Evolutionary conservation across 768 basidiomycete genomes (phyloP).

Genomic region (Infundibulicybe gibba): DNA sequence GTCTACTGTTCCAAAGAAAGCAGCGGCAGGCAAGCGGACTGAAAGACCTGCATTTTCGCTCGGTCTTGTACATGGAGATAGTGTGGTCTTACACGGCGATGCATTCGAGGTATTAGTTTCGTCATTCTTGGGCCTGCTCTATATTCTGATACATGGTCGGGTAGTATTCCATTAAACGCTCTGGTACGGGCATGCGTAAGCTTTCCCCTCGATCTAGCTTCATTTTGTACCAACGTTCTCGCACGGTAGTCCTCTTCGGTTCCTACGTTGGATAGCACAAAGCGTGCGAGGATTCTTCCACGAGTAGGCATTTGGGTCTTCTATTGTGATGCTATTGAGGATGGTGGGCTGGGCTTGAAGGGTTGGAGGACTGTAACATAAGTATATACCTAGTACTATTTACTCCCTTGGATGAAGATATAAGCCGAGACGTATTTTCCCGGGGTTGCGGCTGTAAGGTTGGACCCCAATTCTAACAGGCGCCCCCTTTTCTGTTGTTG

Average conservation of each 20-base stretch:
- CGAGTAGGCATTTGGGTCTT: too few relatives aligned
- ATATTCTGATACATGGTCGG: conserved; percentile 4
- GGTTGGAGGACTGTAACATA: too few relatives aligned
- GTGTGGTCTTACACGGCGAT: conserved; percentile 35
- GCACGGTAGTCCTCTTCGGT: conserved; percentile 11
- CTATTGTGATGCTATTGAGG: too few relatives aligned
- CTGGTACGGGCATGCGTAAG: conserved; percentile 42
- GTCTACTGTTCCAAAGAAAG: not conserved
- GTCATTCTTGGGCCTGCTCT: not conserved
- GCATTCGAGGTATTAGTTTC: conserved; percentile 33
- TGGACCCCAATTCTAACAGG: too few relatives aligned
- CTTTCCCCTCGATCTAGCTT: conserved; percentile 1
- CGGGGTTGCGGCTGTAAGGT: too few relatives aligned
- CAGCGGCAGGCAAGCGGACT: not conserved
- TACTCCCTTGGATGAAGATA: too few relatives aligned
- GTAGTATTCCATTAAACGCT: conserved; percentile 42
- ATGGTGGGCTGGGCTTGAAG: too few relatives aligned
- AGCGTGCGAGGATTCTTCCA: too few relatives aligned
- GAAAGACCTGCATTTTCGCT: conserved; percentile 19
- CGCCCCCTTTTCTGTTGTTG: too few relatives aligned
- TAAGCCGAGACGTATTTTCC: too few relatives aligned
- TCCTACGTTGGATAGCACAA: conserved; percentile 2
- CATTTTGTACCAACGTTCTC: too few relatives aligned
- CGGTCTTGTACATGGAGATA: conserved; percentile 41
- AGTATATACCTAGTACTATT: too few relatives aligned